phyloP scores from a whole-genome alignment of 2,329 filamentous ascomycete species.

The Talaromyces sp. region DNA sequence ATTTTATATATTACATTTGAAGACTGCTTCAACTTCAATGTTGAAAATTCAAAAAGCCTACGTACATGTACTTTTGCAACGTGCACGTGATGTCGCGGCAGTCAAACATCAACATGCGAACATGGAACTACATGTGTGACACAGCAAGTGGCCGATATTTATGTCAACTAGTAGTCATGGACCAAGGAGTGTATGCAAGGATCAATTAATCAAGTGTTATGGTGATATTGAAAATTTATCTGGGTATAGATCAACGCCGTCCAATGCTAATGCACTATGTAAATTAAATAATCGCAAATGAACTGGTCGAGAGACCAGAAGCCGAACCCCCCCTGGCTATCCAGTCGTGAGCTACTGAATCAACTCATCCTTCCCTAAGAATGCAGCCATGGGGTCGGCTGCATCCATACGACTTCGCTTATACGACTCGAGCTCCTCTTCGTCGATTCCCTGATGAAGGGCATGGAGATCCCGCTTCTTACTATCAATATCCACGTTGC shows the following conservation, averaged over 20 bases:
- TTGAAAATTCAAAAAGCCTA: not conserved
- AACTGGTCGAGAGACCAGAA: not conserved
- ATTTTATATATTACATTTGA: not conserved
- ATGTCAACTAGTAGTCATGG: not conserved
- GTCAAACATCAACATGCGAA: not conserved
- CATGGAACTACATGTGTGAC: too few species aligned
- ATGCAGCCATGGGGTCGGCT: conserved; percentile 82
- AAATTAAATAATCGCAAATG: not conserved
- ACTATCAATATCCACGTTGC: conserved; percentile 26
- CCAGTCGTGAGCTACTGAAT: conserved; percentile 31
- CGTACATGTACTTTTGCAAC: too few species aligned
- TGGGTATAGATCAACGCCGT: conserved; percentile 14
- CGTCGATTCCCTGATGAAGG: conserved; percentile 70
- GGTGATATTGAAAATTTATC: conserved; percentile 14
- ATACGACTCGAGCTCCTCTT: conserved; percentile 84
- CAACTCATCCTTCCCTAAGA: conserved; percentile 69
- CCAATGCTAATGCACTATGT: conserved; percentile 6
- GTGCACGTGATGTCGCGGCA: too few species aligned
- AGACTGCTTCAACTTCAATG: not conserved
- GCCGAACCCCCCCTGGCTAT: not conserved
- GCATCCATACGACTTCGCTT: conserved; percentile 68
- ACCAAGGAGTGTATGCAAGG: not conserved
- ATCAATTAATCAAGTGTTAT: not conserved
- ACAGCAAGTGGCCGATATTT: too few species aligned
- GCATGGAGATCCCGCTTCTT: conserved; percentile 76